Base-by-base conservation (phyloP, 2,329 filamentous ascomycete species). In the Sarocladium oryzae region DNA sequence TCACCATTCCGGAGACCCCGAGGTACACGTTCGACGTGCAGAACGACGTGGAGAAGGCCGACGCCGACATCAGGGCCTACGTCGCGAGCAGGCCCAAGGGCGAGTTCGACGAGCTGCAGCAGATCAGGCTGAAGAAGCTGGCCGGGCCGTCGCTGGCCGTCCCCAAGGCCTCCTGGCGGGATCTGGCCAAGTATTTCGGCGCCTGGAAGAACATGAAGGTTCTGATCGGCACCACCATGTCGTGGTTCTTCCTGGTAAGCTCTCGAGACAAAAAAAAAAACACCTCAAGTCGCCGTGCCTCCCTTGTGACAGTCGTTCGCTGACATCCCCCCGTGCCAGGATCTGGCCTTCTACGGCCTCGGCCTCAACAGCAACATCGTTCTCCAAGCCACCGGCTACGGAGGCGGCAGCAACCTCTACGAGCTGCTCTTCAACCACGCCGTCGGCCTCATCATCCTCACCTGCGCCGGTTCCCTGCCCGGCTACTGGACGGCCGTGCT, bases 1-100 rank as follows among this genome's bases (percentile, higher is more conserved):
- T 93, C 50, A 92, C 88, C 20, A 91, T 93, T 53, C 88, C 88
- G 8, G 89, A 93, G 69, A 91, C 88, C 3, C 87, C 88, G 33
- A 81, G 87, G 33, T 92, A 91, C 66, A 91, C 88, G 1, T 89
- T 91, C 58, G 88, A 93, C 64, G 81, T 93, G 2, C 77, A 82
- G 24, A 84, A 82, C 53, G 87, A 93, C 60, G 75, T 88, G 26
- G 79, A 88, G 65, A 87, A 89, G 69, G 88, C 81, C 26, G 82
- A 85, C 53, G 82, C 81, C 10, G 88, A 92, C 58, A 82, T 88
- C 58, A 81, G 82, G 58, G 77, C 77, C 7, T 81, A 80, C 51
- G 69, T 80, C 52, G 62, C 72, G 1, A 77, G 74, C 61, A 68
- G 71, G 55, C 65, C 70, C 0, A 70, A 73, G 56, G 71, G 73